phyloP scores from a whole-genome alignment of 1,139 yeast genomes.

The Debaryomyces sp. region DNA sequence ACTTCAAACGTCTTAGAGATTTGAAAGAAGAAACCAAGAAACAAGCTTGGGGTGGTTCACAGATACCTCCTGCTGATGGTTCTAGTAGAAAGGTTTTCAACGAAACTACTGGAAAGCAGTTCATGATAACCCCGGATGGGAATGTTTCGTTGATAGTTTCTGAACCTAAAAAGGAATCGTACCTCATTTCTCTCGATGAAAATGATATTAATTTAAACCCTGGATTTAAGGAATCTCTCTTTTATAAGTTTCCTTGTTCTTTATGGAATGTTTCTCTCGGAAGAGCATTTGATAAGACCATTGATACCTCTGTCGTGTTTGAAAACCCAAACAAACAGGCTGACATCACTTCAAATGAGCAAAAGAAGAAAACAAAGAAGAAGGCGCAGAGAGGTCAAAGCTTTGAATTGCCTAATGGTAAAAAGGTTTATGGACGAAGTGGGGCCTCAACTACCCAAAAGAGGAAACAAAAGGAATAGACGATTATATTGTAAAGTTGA shows the following conservation, averaged over 20 bases:
- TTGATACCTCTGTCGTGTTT: conserved; percentile 26
- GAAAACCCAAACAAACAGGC: conserved; percentile 17
- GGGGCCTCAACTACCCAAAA: conserved; percentile 18
- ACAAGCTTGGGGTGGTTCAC: conserved; percentile 64
- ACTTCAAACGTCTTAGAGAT: conserved; percentile 56
- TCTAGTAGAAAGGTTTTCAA: conserved; percentile 42
- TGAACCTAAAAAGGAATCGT: conserved; percentile 42
- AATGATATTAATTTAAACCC: conserved; percentile 40
- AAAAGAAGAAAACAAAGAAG: conserved; percentile 29
- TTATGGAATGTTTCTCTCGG: conserved; percentile 54
- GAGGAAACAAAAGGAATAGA: conserved; percentile 15
- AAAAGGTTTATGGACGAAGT: conserved; percentile 52
- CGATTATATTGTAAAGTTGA: conserved; percentile 14
- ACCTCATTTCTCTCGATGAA: conserved; percentile 35
- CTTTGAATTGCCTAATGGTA: conserved; percentile 60
- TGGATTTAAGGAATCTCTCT: conserved; percentile 57
- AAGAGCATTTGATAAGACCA: conserved; percentile 26
- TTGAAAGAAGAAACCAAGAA: conserved; percentile 54
- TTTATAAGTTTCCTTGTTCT: conserved; percentile 48
- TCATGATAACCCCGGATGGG: conserved; percentile 72
- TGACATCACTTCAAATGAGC: conserved; percentile 13
- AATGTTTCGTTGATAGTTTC: conserved; percentile 61
- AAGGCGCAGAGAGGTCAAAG: conserved; percentile 46
- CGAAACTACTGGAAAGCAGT: conserved; percentile 52
- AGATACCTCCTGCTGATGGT: conserved; percentile 49